Percentiles rank a stretch among this genome's conserved stretches.
Conservation (phyloP, 148 eudicot species). For the Vaccinium vitisidaea region DNA sequence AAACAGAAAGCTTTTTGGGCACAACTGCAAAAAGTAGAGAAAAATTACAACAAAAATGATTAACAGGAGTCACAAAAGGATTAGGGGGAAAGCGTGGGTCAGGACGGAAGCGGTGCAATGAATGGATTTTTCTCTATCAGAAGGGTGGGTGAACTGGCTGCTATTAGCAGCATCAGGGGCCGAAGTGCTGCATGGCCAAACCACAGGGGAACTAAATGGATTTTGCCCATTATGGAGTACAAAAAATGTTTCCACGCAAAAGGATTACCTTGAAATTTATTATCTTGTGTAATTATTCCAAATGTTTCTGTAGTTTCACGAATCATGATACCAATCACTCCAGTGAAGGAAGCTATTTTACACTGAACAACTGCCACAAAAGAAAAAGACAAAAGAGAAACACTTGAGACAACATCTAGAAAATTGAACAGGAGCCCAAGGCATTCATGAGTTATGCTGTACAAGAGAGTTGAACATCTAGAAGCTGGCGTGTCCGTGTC, state of each 20-base stretch:
- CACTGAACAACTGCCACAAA: slow-evolving; percentile 56
- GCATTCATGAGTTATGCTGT: background rate
- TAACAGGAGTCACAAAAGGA: background rate
- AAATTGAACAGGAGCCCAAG: background rate
- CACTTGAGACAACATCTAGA: background rate
- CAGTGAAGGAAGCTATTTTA: slow-evolving; percentile 45
- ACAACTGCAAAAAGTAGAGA: slow-evolving; percentile 47
- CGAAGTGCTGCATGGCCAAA: background rate
- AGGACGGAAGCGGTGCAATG: background rate
- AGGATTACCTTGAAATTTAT: slow-evolving; percentile 56
- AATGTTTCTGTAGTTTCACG: slow-evolving; percentile 85
- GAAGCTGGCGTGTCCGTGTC: no score
- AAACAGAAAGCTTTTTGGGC: slow-evolving; percentile 66
- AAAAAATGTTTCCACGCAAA: background rate
- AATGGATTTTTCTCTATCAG: background rate
- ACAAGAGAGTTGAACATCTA: background rate
- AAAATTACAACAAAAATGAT: slow-evolving; percentile 1
- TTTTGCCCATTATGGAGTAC: background rate
- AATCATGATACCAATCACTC: slow-evolving; percentile 68
- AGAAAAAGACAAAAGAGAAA: slow-evolving; percentile 3
- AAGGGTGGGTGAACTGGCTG: background rate
- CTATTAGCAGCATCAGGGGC: background rate
- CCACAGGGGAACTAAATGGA: background rate
- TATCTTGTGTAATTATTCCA: slow-evolving; percentile 64
- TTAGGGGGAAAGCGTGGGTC: background rate